These are phyloP conservation scores for Leccinum aurantiacum DNA, from an alignment of 768 basidiomycete genomes.

Conservation along the genomic window DNA sequence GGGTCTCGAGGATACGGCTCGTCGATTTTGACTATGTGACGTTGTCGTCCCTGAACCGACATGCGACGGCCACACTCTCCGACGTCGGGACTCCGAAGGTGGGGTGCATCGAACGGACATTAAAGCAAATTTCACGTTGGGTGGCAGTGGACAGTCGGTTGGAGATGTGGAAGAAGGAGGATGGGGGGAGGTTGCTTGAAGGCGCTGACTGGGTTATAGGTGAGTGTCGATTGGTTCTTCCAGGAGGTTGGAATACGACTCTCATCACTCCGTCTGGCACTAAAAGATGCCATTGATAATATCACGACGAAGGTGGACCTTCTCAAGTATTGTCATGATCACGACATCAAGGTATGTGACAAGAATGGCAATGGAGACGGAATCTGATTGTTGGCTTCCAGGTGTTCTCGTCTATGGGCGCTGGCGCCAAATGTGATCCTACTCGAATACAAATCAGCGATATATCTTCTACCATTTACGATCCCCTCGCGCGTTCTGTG, in stretches of 20 bases:
- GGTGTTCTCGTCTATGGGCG: slow-evolving; percentile 98
- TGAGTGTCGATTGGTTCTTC: slow-evolving; percentile 32
- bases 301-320: slow-evolving; percentile 96
- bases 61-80: slow-evolving; percentile 82
- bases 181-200: slow-evolving; percentile 68
- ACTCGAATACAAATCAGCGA: slow-evolving; percentile 95
- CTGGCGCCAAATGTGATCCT: slow-evolving; percentile 92
- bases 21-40: slow-evolving; percentile 97
- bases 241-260: not conserved
- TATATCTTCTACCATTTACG: slow-evolving; percentile 89
- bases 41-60: slow-evolving; percentile 90
- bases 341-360: slow-evolving; percentile 67
- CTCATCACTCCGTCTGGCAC: slow-evolving; percentile 7
- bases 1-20: slow-evolving; percentile 74
- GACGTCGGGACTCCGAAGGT: slow-evolving; percentile 97
- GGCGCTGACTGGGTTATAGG: slow-evolving; percentile 95
- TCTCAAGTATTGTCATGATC: slow-evolving; percentile 81
- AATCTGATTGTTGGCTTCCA: slow-evolving; percentile 25
- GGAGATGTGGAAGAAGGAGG: slow-evolving; percentile 85
- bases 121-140: slow-evolving; percentile 79
- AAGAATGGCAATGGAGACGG: not conserved
- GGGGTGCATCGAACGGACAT: slow-evolving; percentile 62
- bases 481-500: slow-evolving; percentile 91
- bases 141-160: slow-evolving; percentile 81
- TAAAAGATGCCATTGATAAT: slow-evolving; percentile 91